Evolutionary conservation across 306 rosid species (phyloP).

Genomic region (Dryas octopetala): DNA sequence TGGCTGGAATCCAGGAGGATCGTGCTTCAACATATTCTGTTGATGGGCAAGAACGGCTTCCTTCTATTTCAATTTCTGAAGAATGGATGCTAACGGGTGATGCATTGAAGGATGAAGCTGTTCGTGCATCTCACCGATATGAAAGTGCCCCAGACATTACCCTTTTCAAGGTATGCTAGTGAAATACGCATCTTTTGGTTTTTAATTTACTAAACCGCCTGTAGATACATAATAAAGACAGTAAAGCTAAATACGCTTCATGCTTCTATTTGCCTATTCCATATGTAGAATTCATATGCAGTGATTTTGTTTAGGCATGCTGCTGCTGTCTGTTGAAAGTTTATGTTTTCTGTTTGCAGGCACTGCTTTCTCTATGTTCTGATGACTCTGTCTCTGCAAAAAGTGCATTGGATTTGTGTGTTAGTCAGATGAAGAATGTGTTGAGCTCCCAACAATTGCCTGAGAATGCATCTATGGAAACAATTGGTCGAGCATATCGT

Average conservation of each 20-base stretch:
- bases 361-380: slow-evolving; percentile 87
- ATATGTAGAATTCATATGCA: not conserved
- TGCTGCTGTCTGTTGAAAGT: slow-evolving; percentile 32
- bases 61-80: slow-evolving; percentile 81
- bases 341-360: slow-evolving; percentile 54
- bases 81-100: slow-evolving; percentile 98
- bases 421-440: slow-evolving; percentile 89
- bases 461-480: slow-evolving; percentile 89
- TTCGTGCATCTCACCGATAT: slow-evolving; percentile 83
- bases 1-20: slow-evolving; percentile 98
- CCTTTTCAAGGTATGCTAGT: slow-evolving; percentile 72
- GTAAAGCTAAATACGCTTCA: not conserved
- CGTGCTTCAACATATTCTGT: slow-evolving; percentile 62
- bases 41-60: slow-evolving; percentile 95
- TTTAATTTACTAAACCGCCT: not conserved
- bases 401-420: slow-evolving; percentile 88
- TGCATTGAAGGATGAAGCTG: slow-evolving; percentile 63
- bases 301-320: slow-evolving; percentile 13
- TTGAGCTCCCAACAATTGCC: slow-evolving; percentile 85
- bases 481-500: slow-evolving; percentile 91
- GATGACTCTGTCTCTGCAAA: slow-evolving; percentile 82
- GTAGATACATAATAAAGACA: not conserved
- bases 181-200: slow-evolving; percentile 22
- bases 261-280: slow-evolving; percentile 5
- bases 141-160: slow-evolving; percentile 95